These are phyloP conservation scores for Yamadazyma buinensis DNA, from an alignment of 1,139 yeast species.

Conservation along the genomic window DNA sequence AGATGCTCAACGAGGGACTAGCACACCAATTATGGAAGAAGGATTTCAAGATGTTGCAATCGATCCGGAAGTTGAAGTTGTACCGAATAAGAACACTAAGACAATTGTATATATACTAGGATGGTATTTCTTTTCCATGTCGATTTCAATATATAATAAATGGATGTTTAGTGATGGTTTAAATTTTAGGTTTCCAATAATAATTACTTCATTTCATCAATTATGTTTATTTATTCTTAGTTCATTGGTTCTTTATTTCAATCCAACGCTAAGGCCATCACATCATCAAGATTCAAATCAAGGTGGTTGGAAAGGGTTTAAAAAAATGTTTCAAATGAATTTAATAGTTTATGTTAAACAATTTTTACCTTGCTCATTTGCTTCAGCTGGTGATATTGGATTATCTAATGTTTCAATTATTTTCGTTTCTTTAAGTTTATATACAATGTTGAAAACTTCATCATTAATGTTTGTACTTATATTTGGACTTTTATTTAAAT, in stretches of 20 bases:
- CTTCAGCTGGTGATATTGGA: slow-evolving; percentile 93
- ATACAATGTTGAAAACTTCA: slow-evolving; percentile 90
- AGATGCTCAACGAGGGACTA: neutral
- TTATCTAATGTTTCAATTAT: slow-evolving; percentile 81
- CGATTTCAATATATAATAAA: slow-evolving; percentile 87
- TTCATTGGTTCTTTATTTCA: slow-evolving; percentile 35
- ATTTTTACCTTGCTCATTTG: slow-evolving; percentile 80
- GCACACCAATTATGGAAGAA: neutral
- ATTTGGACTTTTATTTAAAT: slow-evolving; percentile 75
- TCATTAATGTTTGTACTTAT: slow-evolving; percentile 81
- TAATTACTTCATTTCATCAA: slow-evolving; percentile 85
- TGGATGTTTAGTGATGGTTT: slow-evolving; percentile 90
- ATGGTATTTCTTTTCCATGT: slow-evolving; percentile 60
- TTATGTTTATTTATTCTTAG: slow-evolving; percentile 56
- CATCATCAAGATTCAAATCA: neutral
- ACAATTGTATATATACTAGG: slow-evolving; percentile 32
- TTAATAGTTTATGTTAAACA: slow-evolving; percentile 39
- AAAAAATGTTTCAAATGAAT: slow-evolving; percentile 16
- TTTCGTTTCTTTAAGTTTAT: slow-evolving; percentile 74
- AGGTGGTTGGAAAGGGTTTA: slow-evolving; percentile 8
- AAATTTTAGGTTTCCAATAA: slow-evolving; percentile 75
- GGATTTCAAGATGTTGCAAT: neutral
- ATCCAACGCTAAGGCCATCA: slow-evolving; percentile 44
- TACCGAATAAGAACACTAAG: slow-evolving; percentile 6
- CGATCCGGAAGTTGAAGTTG: neutral